Conservation (phyloP, 2,329 filamentous ascomycete genomes). For the Cryphonectria nitschkei region DNA sequence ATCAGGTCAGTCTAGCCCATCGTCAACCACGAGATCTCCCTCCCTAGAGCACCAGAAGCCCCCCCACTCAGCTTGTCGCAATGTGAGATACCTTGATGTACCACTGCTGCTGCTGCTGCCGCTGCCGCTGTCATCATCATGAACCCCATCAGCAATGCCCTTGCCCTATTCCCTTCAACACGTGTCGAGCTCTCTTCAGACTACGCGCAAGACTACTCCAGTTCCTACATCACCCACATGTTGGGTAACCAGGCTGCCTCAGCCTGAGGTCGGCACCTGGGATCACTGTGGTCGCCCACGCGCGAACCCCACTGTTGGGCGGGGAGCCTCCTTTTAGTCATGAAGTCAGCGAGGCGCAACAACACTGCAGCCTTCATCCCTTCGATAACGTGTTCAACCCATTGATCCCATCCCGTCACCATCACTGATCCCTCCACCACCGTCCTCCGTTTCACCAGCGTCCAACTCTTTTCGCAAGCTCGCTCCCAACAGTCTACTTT, state of each 20-base stretch:
- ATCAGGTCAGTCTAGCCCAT: slow-evolving; percentile 26
- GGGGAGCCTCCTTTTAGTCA: slow-evolving; percentile 37
- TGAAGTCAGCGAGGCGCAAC: slow-evolving; percentile 38
- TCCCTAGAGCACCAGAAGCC: slow-evolving; percentile 12
- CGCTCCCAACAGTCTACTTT: slow-evolving; percentile 29
- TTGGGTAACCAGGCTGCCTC: slow-evolving; percentile 12
- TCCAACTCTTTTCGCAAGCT: slow-evolving; percentile 14
- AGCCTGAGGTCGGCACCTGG: slow-evolving; percentile 23
- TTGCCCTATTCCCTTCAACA: slow-evolving; percentile 14
- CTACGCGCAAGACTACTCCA: slow-evolving; percentile 8
- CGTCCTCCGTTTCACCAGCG: slow-evolving; percentile 26
- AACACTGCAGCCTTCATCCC: slow-evolving; percentile 19
- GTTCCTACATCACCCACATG: slow-evolving; percentile 9
- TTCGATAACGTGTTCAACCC: slow-evolving; percentile 32
- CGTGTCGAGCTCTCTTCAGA: slow-evolving; percentile 9
- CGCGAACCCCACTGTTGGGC: slow-evolving; percentile 37
- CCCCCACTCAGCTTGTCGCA: slow-evolving; percentile 25
- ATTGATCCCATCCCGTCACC: slow-evolving; percentile 29
- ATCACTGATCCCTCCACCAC: slow-evolving; percentile 32
- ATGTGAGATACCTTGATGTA: slow-evolving; percentile 18
- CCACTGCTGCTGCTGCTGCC: slow-evolving; percentile 14
- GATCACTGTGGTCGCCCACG: slow-evolving; percentile 33
- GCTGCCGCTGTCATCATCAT: slow-evolving; percentile 29
- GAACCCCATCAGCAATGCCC: slow-evolving; percentile 13
- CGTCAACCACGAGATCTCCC: not conserved